phyloP scores from a whole-genome alignment of 2,329 filamentous ascomycete genomes.

The Penicillium concentricum region DNA sequence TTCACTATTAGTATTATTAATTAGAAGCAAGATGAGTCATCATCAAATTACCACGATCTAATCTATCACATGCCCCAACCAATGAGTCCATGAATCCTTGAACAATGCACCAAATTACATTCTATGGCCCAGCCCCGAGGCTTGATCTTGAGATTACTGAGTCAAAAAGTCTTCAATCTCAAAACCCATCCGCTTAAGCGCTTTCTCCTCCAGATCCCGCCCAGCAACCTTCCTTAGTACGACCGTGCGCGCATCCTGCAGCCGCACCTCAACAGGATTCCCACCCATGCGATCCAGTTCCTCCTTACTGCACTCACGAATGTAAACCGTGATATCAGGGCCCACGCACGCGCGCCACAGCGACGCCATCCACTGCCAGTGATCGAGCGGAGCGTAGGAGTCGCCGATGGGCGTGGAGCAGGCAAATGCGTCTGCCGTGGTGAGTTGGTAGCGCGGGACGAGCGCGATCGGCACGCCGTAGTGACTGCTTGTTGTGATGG shows the following conservation, averaged over 20 bases:
- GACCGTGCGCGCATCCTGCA: constrained; percentile 50
- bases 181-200: constrained; percentile 74
- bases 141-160: constrained; percentile 24
- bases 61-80: background rate
- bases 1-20: background rate
- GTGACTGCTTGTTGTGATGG: constrained; percentile 15
- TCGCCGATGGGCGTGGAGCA: constrained; percentile 72
- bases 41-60: constrained; percentile 1
- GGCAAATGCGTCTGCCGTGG: constrained; percentile 73
- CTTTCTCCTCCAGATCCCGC: constrained; percentile 62
- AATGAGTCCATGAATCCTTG: background rate
- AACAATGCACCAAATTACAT: constrained; percentile 3
- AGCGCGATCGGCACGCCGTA: constrained; percentile 66
- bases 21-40: background rate
- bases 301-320: constrained; percentile 42
- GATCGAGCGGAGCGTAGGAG: constrained; percentile 76
- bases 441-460: constrained; percentile 76
- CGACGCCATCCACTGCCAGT: constrained; percentile 97
- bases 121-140: background rate
- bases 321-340: constrained; percentile 61
- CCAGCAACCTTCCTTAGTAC: constrained; percentile 51
- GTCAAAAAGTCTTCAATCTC: constrained; percentile 74
- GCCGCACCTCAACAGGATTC: constrained; percentile 55
- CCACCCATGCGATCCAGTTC: constrained; percentile 43
- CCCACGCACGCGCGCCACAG: constrained; percentile 85